Conservation (phyloP, 495 filamentous ascomycete genomes). For the Aspergillus taichungensis region DNA sequence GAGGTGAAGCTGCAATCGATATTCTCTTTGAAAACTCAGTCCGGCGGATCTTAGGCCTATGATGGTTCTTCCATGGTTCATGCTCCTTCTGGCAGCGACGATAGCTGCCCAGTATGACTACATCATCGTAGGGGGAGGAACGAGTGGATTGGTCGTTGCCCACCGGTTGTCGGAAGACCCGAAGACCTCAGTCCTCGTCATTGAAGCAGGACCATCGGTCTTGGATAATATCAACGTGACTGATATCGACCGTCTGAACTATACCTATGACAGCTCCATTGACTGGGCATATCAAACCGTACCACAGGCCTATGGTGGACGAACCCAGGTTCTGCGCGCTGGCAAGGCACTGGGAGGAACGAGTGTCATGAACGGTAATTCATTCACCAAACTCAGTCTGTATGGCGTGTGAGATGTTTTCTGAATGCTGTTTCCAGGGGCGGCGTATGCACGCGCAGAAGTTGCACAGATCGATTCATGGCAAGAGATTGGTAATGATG, state of each 20-base stretch:
- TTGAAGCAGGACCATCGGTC: conserved; percentile 45
- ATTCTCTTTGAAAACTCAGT: too few species aligned
- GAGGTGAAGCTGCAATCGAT: too few species aligned
- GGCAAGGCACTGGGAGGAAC: conserved; percentile 46
- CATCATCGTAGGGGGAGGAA: conserved; percentile 41
- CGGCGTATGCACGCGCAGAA: conserved; percentile 36
- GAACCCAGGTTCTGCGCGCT: conserved; percentile 27
- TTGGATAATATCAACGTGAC: conserved; percentile 45
- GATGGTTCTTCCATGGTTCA: too few species aligned
- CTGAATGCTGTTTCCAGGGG: conserved; percentile 17
- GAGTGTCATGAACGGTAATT: conserved; percentile 42
- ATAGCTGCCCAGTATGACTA: conserved; percentile 1
- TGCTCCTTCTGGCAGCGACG: not conserved
- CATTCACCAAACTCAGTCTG: too few species aligned
- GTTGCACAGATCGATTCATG: conserved; percentile 42
- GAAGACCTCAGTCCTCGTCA: conserved; percentile 36
- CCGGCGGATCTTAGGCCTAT: too few species aligned
- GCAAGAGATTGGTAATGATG: conserved; percentile 47
- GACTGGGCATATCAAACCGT: conserved; percentile 45
- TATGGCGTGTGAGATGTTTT: not conserved
- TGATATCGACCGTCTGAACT: conserved; percentile 26
- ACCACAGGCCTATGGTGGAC: conserved; percentile 28
- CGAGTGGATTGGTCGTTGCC: conserved; percentile 42
- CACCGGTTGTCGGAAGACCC: conserved; percentile 41
- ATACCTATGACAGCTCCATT: conserved; percentile 30